Evolutionary conservation across 345 rosid species (phyloP).

Genomic region (Rhizophora apiculata): DNA sequence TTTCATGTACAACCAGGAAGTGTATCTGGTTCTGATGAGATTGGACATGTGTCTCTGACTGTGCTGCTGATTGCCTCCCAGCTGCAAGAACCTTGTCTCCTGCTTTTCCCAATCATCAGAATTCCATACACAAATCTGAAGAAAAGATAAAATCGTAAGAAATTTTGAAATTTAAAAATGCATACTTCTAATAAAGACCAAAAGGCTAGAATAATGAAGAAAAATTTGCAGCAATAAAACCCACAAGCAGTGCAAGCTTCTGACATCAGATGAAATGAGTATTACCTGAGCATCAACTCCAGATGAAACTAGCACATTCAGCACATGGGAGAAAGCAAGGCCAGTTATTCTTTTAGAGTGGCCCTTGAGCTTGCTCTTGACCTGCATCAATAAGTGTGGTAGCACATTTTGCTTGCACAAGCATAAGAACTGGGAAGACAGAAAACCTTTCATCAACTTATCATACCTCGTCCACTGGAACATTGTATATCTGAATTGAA

Average conservation of each 20-base stretch:
- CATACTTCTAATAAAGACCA: neutral
- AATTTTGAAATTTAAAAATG: no score
- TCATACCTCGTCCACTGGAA: slow-evolving; percentile 84
- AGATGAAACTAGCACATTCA: slow-evolving; percentile 76
- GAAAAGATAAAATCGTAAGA: slow-evolving; percentile 5
- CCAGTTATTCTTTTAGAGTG: slow-evolving; percentile 86
- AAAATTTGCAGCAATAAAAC: neutral
- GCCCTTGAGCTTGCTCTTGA: slow-evolving; percentile 86
- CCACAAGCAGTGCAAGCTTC: neutral
- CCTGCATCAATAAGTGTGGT: slow-evolving; percentile 37
- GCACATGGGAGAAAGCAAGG: slow-evolving; percentile 71
- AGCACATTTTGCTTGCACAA: neutral
- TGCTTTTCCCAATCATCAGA: slow-evolving; percentile 94
- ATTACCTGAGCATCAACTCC: slow-evolving; percentile 90
- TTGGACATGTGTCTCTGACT: slow-evolving; percentile 90
- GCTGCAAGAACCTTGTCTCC: slow-evolving; percentile 64
- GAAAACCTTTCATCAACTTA: slow-evolving; percentile 2
- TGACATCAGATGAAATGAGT: neutral
- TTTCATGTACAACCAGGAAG: slow-evolving; percentile 88
- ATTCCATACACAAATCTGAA: slow-evolving; percentile 80
- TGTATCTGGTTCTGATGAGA: slow-evolving; percentile 91
- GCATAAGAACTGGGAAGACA: neutral
- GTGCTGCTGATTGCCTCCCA: slow-evolving; percentile 59
- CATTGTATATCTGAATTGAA: slow-evolving; percentile 86
- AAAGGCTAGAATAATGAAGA: neutral